Evolutionary conservation across 768 basidiomycete species (phyloP).

Genomic region (Calocybe indica): DNA sequence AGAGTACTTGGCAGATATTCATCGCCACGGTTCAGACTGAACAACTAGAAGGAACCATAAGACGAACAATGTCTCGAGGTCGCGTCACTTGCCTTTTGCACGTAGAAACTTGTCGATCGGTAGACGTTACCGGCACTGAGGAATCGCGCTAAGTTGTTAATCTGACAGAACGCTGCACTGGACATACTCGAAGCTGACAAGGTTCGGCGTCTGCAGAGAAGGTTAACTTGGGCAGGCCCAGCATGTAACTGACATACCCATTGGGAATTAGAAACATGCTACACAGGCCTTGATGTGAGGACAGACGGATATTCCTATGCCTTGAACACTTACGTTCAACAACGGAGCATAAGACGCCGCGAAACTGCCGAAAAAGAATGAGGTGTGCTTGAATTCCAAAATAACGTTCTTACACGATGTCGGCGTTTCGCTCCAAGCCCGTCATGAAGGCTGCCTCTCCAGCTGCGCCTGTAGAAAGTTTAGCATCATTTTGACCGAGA

Average conservation of each 20-base stretch:
- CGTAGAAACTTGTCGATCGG: slow-evolving; percentile 51
- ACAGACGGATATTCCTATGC: neutral
- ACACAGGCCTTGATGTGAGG: slow-evolving; percentile 2
- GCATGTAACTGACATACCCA: slow-evolving; percentile 31
- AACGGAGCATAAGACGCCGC: slow-evolving; percentile 51
- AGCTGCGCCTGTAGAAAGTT: slow-evolving; percentile 26
- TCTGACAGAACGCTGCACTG: neutral
- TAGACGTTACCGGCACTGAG: slow-evolving; percentile 41
- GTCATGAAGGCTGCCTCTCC: slow-evolving; percentile 63
- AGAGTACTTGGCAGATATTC: slow-evolving; percentile 60
- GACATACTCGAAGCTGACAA: slow-evolving; percentile 52
- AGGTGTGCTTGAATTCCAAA: neutral
- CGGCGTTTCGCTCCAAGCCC: slow-evolving; percentile 40
- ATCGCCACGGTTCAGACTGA: slow-evolving; percentile 56
- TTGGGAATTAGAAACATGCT: slow-evolving; percentile 44
- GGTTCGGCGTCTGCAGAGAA: slow-evolving; percentile 37
- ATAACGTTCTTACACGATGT: slow-evolving; percentile 23
- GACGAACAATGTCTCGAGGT: neutral
- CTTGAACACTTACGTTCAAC: slow-evolving; percentile 26
- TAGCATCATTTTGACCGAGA: neutral
- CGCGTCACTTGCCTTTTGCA: slow-evolving; percentile 40
- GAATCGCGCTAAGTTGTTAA: neutral
- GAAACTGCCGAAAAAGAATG: slow-evolving; percentile 16
- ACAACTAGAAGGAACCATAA: slow-evolving; percentile 41
- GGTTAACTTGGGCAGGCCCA: neutral